phyloP scores from a whole-genome alignment of 495 filamentous ascomycete genomes.

The Trypethelium eluteriae region DNA sequence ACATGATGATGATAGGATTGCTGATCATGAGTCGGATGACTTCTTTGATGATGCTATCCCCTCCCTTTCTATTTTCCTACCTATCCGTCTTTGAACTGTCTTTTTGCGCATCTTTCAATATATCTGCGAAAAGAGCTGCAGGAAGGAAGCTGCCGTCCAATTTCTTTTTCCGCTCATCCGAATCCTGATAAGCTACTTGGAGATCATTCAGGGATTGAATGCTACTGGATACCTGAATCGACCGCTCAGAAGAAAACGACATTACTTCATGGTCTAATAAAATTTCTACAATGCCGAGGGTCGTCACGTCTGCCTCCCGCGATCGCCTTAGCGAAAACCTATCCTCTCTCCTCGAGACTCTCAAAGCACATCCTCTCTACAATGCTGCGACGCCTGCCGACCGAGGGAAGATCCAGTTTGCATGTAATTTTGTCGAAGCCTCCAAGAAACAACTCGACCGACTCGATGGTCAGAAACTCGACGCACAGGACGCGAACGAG shows the following conservation, averaged over 20 bases:
- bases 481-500: slow-evolving; percentile 3
- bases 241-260: not conserved
- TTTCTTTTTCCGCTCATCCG: too few relatives aligned
- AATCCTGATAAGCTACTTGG: too few relatives aligned
- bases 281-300: not conserved
- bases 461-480: slow-evolving; percentile 2
- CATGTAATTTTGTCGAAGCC: not conserved
- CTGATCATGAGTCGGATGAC: not conserved
- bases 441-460: not conserved
- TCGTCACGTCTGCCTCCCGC: not conserved
- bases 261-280: not conserved
- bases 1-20: not conserved
- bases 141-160: too few relatives aligned
- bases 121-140: too few relatives aligned
- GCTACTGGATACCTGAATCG: not conserved
- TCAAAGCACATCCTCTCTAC: not conserved
- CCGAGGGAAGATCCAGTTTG: slow-evolving; percentile 1
- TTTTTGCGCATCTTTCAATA: too few relatives aligned
- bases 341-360: not conserved
- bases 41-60: not conserved
- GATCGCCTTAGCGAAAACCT: not conserved
- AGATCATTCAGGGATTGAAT: too few relatives aligned
- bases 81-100: not conserved
- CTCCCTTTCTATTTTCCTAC: not conserved
- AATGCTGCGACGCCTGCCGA: not conserved